Evolutionary conservation across 1,139 yeast genomes (phyloP).

Genomic region (Debaryomycetaceae sp.): DNA sequence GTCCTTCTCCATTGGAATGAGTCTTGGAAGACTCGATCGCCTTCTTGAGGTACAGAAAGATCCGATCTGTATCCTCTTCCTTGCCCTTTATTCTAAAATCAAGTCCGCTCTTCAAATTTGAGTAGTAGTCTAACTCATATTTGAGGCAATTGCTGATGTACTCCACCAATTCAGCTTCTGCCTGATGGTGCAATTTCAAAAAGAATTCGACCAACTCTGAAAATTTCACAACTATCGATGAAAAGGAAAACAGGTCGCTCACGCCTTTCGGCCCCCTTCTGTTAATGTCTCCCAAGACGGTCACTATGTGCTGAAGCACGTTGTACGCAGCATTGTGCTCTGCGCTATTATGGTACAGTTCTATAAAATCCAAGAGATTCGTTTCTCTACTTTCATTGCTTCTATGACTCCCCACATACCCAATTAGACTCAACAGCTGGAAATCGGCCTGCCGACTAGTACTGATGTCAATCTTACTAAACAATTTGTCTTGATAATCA

Average conservation of each 20-base stretch:
- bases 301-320: constrained; percentile 9
- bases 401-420: constrained; percentile 4
- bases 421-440: constrained; percentile 4
- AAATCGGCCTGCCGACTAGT: constrained; percentile 1
- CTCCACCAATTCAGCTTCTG: constrained; percentile 16
- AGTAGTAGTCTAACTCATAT: constrained; percentile 18
- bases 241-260: constrained; percentile 14
- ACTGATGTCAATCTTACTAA: constrained; percentile 8
- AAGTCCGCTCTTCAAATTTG: constrained; percentile 14
- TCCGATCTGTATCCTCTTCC: constrained; percentile 22
- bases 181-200: constrained; percentile 16
- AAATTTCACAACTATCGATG: constrained; percentile 15
- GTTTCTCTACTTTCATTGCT: constrained; percentile 4
- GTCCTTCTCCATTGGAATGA: constrained; percentile 2
- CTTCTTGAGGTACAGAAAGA: constrained; percentile 18
- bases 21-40: not conserved
- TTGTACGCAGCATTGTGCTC: constrained; percentile 3
- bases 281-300: constrained; percentile 9
- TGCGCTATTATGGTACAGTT: constrained; percentile 6
- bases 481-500: constrained; percentile 14
- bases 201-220: constrained; percentile 20
- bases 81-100: constrained; percentile 11
- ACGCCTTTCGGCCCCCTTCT: constrained; percentile 17
- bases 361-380: constrained; percentile 14
- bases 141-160: constrained; percentile 19